Base-by-base conservation (phyloP, 2,329 filamentous ascomycete genomes). In the Fusarium falciforme region DNA sequence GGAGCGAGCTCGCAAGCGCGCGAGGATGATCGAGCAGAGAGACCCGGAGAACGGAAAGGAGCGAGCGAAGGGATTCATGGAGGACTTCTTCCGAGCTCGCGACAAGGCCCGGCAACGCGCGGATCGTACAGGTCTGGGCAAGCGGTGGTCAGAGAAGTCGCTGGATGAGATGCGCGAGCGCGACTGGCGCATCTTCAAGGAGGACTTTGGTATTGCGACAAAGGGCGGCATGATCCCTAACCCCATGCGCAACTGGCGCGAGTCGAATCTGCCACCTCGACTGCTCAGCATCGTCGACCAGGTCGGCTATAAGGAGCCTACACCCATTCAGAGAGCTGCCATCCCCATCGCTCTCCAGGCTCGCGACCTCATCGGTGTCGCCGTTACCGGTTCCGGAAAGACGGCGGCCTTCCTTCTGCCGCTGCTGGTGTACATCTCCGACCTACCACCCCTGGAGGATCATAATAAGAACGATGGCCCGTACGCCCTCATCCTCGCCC, bases 101-200 rank as follows among this genome's bases (percentile, higher is more conserved):
- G 82, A 83, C 54, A 89, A 92, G 74, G 91, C 92, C 33, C 93
- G 91, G 78, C 93, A 97, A 79, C 90, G 93, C 72, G 91, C 91
- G 12, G 87, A 89, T 70, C 89, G 93, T 71, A 94, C 92, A 73
- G 92, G 92, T 36, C 87, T 97, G 66, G 95, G 97, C 77, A 95
- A 95, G 82, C 95, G 98, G 83, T 99, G 96, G 96, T 95, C 93
- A 64, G 94, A 98, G 81, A 99, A 99, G 90, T 89, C 89, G 71
- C 86, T 98, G 72, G 91, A 93, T 16, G 94, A 98, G 78, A 99
- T 99, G 96, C 93, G 94, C 72, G 95, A 98, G 84, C 89, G 96
- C 81, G 96, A 99, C 83, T 99, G 96, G 96, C 94, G 96, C 80
- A 98, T 99, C 78, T 98, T 99, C 91, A 99, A 98, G 84, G 96